phyloP scores from a whole-genome alignment of 768 basidiomycete genomes.

The Ramaria sp. region DNA sequence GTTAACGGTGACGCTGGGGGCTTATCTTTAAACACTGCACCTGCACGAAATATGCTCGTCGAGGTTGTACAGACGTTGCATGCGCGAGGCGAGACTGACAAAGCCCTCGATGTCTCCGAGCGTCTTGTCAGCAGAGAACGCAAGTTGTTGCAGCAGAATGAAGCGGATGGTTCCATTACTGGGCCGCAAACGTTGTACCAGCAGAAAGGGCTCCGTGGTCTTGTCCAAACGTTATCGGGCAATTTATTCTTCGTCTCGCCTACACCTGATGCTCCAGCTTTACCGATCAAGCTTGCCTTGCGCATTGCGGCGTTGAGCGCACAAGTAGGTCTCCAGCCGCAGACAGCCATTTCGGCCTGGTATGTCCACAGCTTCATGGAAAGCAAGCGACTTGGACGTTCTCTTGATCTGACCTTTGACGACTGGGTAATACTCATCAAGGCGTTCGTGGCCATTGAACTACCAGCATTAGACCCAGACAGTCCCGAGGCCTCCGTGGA shows the following conservation, averaged over 20 bases:
- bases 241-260: background rate
- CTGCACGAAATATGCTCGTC: background rate
- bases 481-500: slow-evolving; percentile 10
- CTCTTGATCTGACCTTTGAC: slow-evolving; percentile 22
- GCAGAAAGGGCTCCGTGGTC: background rate
- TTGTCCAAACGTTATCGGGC: background rate
- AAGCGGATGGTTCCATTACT: background rate
- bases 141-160: background rate
- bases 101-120: slow-evolving; percentile 19
- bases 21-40: background rate
- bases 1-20: background rate
- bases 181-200: background rate
- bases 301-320: slow-evolving; percentile 26
- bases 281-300: slow-evolving; percentile 15
- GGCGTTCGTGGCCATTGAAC: slow-evolving; percentile 29
- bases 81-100: slow-evolving; percentile 11
- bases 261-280: background rate
- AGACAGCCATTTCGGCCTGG: slow-evolving; percentile 25
- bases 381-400: slow-evolving; percentile 19
- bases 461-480: slow-evolving; percentile 10
- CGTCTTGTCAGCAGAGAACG: background rate
- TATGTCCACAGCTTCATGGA: slow-evolving; percentile 37
- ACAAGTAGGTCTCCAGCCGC: slow-evolving; percentile 23
- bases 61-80: background rate
- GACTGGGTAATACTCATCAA: slow-evolving; percentile 37